Percentiles rank a stretch among this genome's conserved stretches.
These are phyloP conservation scores for Purshia tridentata DNA, from an alignment of 306 rosid species.

Conservation along the genomic window DNA sequence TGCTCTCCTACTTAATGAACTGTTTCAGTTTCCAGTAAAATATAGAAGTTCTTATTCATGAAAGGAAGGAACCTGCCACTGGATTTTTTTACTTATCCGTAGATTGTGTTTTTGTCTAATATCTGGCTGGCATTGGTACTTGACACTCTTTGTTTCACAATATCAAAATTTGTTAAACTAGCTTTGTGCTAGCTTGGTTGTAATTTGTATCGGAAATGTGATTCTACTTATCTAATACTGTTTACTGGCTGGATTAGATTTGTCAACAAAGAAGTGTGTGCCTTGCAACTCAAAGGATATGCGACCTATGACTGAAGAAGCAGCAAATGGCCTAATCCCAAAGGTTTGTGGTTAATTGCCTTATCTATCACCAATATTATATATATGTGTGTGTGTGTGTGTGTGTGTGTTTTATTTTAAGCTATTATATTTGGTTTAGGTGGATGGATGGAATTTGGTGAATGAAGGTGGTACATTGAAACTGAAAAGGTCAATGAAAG, in stretches of 20 bases:
- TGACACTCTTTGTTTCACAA: background rate
- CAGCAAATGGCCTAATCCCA: constrained; percentile 50
- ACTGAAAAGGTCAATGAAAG: constrained; percentile 66
- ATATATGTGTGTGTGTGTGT: background rate
- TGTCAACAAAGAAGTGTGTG: constrained; percentile 62
- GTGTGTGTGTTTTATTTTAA: constrained; percentile 1
- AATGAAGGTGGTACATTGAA: constrained; percentile 58
- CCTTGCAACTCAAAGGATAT: constrained; percentile 69
- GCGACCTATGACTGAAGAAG: constrained; percentile 67
- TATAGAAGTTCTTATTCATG: background rate
- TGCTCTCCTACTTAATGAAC: background rate
- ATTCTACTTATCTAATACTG: background rate
- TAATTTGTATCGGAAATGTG: background rate
- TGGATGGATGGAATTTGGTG: constrained; percentile 63
- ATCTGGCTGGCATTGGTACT: constrained; percentile 1
- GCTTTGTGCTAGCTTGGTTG: constrained; percentile 4
- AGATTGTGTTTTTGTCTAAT: background rate
- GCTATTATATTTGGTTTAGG: constrained; percentile 39
- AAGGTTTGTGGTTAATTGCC: constrained; percentile 42
- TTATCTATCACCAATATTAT: constrained; percentile 1
- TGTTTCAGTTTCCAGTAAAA: background rate
- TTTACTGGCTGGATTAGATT: constrained; percentile 40
- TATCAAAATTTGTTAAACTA: background rate
- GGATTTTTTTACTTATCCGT: background rate
- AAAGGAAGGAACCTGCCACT: background rate